Evolutionary conservation across 139 green algal species (phyloP).

Genomic region (Diplosphaera chodatii): DNA sequence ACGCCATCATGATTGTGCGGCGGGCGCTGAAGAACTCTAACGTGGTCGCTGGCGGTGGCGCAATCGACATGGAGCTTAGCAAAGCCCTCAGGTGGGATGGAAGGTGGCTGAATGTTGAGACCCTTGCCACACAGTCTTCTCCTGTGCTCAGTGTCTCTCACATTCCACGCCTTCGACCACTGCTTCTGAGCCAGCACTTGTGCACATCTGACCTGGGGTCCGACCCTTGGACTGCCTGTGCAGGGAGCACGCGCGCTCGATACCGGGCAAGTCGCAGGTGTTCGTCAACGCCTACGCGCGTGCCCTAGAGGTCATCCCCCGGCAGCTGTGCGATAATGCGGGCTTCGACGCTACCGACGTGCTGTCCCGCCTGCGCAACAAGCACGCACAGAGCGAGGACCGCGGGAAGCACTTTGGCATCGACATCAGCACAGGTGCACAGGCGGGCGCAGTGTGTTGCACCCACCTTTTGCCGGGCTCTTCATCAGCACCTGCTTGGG

Average conservation of each 20-base stretch:
- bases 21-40: slow-evolving; percentile 69
- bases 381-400: slow-evolving; percentile 67
- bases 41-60: slow-evolving; percentile 90
- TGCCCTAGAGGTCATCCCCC: slow-evolving; percentile 89
- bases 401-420: slow-evolving; percentile 82
- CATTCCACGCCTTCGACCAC: too few species aligned
- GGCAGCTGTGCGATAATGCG: slow-evolving; percentile 95
- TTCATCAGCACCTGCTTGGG: too few species aligned
- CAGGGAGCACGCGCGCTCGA: slow-evolving; percentile 50
- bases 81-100: slow-evolving; percentile 20
- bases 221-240: slow-evolving; percentile 9
- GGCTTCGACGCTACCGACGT: slow-evolving; percentile 97
- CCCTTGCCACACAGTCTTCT: too few species aligned
- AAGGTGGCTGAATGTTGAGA: too few species aligned
- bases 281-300: slow-evolving; percentile 93
- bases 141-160: too few species aligned
- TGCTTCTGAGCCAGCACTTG: too few species aligned
- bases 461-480: too few species aligned
- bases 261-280: slow-evolving; percentile 87
- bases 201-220: too few species aligned
- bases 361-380: slow-evolving; percentile 95
- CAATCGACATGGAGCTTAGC: slow-evolving; percentile 90
- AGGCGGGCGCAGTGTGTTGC: too few species aligned
- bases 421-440: slow-evolving; percentile 82
- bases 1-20: slow-evolving; percentile 98